A percentile compares a stretch with the other conserved stretches of the same genome.
These are phyloP conservation scores for Penicillium turbatum DNA, from an alignment of 495 filamentous ascomycete species.

Conservation along the genomic window DNA sequence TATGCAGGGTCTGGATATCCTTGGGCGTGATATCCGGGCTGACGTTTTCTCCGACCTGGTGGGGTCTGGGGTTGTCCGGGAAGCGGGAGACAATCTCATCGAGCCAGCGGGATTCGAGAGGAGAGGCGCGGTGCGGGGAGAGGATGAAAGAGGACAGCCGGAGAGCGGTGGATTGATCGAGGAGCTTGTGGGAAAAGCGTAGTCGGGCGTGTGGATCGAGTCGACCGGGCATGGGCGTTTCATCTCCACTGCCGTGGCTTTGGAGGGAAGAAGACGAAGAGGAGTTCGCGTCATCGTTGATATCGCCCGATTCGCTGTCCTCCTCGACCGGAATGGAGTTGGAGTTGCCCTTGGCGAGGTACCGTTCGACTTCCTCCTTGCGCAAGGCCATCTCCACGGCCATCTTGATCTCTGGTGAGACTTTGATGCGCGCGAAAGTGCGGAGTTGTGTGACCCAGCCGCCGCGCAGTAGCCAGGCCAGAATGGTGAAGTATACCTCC, in stretches of 20 bases:
- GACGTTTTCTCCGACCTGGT: neutral
- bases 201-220: conserved; percentile 25
- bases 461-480: conserved; percentile 87
- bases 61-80: conserved; percentile 28
- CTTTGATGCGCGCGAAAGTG: conserved; percentile 77
- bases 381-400: conserved; percentile 42
- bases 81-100: conserved; percentile 64
- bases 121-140: conserved; percentile 51
- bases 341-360: conserved; percentile 30
- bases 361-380: conserved; percentile 44
- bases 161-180: conserved; percentile 38
- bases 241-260: conserved; percentile 39
- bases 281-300: conserved; percentile 28
- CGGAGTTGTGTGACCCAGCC: conserved; percentile 91
- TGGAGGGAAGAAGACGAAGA: conserved; percentile 43
- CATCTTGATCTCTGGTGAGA: conserved; percentile 47
- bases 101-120: conserved; percentile 66
- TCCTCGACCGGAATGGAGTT: conserved; percentile 17
- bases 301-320: conserved; percentile 9
- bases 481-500: conserved; percentile 76
- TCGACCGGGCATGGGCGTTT: conserved; percentile 36
- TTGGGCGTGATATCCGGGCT: conserved; percentile 24
- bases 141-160: conserved; percentile 45
- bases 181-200: conserved; percentile 34
- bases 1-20: conserved; percentile 50